A percentile compares a stretch with the other conserved stretches of the same genome.
Conservation (phyloP, 257 asterid species). For the Osmanthus fragrans region DNA sequence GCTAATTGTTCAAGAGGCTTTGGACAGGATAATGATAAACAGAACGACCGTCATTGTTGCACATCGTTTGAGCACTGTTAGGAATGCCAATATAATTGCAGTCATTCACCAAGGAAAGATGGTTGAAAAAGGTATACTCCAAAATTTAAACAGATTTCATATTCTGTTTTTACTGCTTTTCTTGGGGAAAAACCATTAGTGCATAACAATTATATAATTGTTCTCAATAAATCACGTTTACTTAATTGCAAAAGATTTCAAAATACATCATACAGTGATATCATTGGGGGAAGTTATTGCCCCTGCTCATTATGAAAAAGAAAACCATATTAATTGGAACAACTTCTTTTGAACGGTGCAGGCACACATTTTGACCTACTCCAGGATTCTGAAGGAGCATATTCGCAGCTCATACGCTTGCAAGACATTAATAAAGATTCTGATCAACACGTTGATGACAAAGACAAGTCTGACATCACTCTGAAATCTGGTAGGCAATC, state of each 20-base stretch:
- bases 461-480: slow-evolving; percentile 34
- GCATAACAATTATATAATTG: not conserved
- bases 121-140: slow-evolving; percentile 57
- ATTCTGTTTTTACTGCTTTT: not conserved
- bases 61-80: slow-evolving; percentile 66
- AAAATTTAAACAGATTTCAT: not conserved
- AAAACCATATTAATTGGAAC: not conserved
- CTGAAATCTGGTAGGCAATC: slow-evolving; percentile 56
- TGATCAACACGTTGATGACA: slow-evolving; percentile 35
- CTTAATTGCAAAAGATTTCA: not conserved
- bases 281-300: not conserved
- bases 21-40: slow-evolving; percentile 63
- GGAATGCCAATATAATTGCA: slow-evolving; percentile 65
- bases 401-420: slow-evolving; percentile 55
- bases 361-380: slow-evolving; percentile 57
- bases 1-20: slow-evolving; percentile 66
- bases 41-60: slow-evolving; percentile 71
- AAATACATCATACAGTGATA: not conserved
- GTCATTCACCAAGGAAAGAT: slow-evolving; percentile 64
- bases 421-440: slow-evolving; percentile 41
- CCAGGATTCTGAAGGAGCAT: slow-evolving; percentile 56
- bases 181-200: not conserved
- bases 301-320: not conserved
- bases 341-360: slow-evolving; percentile 18
- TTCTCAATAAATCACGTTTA: not conserved